Evolutionary conservation across 2,329 filamentous ascomycete genomes (phyloP).

Genomic region (Graphilbum ipis-grandicollis): DNA sequence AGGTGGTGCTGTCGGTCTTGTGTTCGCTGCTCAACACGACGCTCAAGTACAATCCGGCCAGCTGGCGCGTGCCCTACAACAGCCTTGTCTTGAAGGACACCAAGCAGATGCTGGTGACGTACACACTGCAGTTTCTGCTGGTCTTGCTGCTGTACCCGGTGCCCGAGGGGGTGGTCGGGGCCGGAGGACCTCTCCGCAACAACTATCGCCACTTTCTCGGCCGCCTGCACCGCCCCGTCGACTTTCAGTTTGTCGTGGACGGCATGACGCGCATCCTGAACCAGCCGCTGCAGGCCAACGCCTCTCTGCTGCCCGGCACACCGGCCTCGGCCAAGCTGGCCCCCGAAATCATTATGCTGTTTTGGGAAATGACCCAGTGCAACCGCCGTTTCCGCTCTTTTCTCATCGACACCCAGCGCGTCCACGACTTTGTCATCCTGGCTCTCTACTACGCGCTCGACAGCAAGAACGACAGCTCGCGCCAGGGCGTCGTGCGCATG

Average conservation of each 20-base stretch:
- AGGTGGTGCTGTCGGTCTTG: slow-evolving; percentile 72
- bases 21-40: slow-evolving; percentile 92
- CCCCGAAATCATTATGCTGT: slow-evolving; percentile 89
- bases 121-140: slow-evolving; percentile 80
- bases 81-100: slow-evolving; percentile 82
- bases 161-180: slow-evolving; percentile 47
- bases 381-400: slow-evolving; percentile 95
- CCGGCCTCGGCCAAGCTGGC: slow-evolving; percentile 72
- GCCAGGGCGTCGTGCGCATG: slow-evolving; percentile 88
- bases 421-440: slow-evolving; percentile 82
- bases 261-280: slow-evolving; percentile 86
- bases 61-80: slow-evolving; percentile 88
- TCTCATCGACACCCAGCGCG: slow-evolving; percentile 87
- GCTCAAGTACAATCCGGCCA: slow-evolving; percentile 87
- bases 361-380: slow-evolving; percentile 94
- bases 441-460: slow-evolving; percentile 87
- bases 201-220: slow-evolving; percentile 87
- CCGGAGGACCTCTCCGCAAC: slow-evolving; percentile 34
- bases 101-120: slow-evolving; percentile 78
- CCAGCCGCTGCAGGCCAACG: slow-evolving; percentile 77
- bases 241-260: slow-evolving; percentile 94
- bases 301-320: slow-evolving; percentile 73
- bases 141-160: slow-evolving; percentile 74
- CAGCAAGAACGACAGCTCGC: slow-evolving; percentile 68
- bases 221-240: slow-evolving; percentile 76